phyloP scores from a whole-genome alignment of 169 alveolate species.

The Babesia caballi region DNA sequence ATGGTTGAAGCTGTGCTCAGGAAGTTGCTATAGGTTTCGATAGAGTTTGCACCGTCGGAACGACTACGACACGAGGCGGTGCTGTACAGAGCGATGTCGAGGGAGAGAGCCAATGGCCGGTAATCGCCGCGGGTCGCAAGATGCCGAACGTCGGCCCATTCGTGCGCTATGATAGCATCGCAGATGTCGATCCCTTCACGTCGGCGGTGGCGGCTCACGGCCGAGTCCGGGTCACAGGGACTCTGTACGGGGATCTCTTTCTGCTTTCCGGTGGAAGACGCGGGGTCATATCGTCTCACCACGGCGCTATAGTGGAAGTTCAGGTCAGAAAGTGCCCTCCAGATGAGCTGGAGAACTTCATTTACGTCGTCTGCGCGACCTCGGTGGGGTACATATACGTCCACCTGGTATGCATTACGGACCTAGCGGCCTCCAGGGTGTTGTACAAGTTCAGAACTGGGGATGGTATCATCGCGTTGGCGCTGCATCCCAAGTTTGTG shows the following conservation, averaged over 20 bases:
- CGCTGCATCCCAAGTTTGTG: slow-evolving; percentile 22
- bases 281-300: slow-evolving; percentile 7
- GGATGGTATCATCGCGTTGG: not conserved
- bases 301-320: slow-evolving; percentile 12
- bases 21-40: no score
- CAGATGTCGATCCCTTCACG: slow-evolving; percentile 18
- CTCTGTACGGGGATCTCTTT: slow-evolving; percentile 23
- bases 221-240: slow-evolving; percentile 13
- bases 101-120: no score
- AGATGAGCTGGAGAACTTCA: not conserved
- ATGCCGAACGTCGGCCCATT: not conserved
- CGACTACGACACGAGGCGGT: no score
- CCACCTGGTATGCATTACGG: slow-evolving; percentile 24
- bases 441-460: slow-evolving; percentile 24
- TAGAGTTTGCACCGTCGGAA: no score
- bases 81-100: no score
- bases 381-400: slow-evolving; percentile 37
- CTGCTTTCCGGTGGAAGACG: not conserved
- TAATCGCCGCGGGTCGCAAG: no score
- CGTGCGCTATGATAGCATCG: not conserved
- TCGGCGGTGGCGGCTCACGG: slow-evolving; percentile 33
- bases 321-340: slow-evolving; percentile 3
- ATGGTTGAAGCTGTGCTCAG: no score
- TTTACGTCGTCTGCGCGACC: slow-evolving; percentile 30
- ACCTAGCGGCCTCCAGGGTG: slow-evolving; percentile 11